Evolutionary conservation across 257 asterid genomes (phyloP), one percentile per base, ranked within the genome.

Genomic region (Nicotiana tabacum): DNA sequence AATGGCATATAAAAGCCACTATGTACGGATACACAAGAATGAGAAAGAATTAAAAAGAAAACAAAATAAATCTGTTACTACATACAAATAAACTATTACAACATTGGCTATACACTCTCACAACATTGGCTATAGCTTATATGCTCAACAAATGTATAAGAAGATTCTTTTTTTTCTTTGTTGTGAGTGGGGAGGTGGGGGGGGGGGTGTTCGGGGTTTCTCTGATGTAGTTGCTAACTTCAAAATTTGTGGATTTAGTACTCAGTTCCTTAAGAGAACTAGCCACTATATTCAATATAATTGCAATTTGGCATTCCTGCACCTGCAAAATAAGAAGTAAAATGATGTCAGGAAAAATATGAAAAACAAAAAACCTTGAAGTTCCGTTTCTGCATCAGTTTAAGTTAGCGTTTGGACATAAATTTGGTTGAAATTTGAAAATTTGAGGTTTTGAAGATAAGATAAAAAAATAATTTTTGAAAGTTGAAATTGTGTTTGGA

Each of bases 21-120:
- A 43, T 43, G 3, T 33, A 32, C 7, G n/a, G 1, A 33, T 15
- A 17, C 30, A 69, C 18, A n/a, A 35, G 7, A 65, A 9, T n/a
- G 46, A 67, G 29, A 10, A 16, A 17, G 76, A 69, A 7, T 10
- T 9, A 10, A 10, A 21, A 10, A 43, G 78, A 70, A 5, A 12
- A 72, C n/a, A 39, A 72, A 80, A 81, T 46, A 21, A 81, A 46
- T 81, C 1, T 66, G 4, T 84, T 53, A 81, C 10, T 16, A 66
- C 60, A 48, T 85, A 57, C 62, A 74, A 74, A 74, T 74, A 74
- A 46, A 72, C 24, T 46, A 6, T 72, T 29, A 11, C 24, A 72
- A 46, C 39, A 24, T 12, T 72, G 60, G 21, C 13, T 72, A 72
- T 72, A 46, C 79, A 46, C 35, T 32, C 35, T 69, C 13, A 9